These are phyloP conservation scores for Trypanosoma caninum DNA, from an alignment of 208 protist genomes.

Conservation along the genomic window DNA sequence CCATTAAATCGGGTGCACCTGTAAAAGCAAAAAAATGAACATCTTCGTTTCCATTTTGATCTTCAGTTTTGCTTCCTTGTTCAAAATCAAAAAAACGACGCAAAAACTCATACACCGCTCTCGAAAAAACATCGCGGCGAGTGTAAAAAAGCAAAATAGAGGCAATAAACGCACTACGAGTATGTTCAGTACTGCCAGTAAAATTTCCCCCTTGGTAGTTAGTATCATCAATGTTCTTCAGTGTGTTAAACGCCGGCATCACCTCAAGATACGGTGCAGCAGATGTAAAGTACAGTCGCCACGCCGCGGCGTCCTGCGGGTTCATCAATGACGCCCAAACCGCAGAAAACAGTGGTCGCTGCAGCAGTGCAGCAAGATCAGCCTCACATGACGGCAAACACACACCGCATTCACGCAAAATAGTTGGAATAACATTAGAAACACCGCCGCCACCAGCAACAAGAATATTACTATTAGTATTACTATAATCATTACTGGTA, in stretches of 20 bases:
- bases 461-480: neutral
- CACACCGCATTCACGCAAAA: slow-evolving; percentile 19
- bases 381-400: slow-evolving; percentile 10
- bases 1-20: slow-evolving; percentile 41
- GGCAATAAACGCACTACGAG: slow-evolving; percentile 56
- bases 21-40: slow-evolving; percentile 45
- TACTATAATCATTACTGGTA: too few relatives aligned
- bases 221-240: too few relatives aligned
- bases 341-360: slow-evolving; percentile 53
- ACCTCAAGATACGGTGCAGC: slow-evolving; percentile 32
- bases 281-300: slow-evolving; percentile 53
- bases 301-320: slow-evolving; percentile 29
- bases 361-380: slow-evolving; percentile 44
- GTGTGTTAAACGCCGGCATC: slow-evolving; percentile 50
- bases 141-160: slow-evolving; percentile 67
- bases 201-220: slow-evolving; percentile 6
- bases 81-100: slow-evolving; percentile 60
- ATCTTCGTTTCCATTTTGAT: neutral
- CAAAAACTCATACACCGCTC: slow-evolving; percentile 53
- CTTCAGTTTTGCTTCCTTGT: neutral
- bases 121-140: slow-evolving; percentile 71
- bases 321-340: slow-evolving; percentile 55
- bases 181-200: slow-evolving; percentile 2
- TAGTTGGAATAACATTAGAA: slow-evolving; percentile 3
- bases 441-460: neutral